Percentiles rank a stretch among this genome's conserved stretches.
Conservation (phyloP, 1,139 yeast genomes). For the Diutina neorugosa region DNA sequence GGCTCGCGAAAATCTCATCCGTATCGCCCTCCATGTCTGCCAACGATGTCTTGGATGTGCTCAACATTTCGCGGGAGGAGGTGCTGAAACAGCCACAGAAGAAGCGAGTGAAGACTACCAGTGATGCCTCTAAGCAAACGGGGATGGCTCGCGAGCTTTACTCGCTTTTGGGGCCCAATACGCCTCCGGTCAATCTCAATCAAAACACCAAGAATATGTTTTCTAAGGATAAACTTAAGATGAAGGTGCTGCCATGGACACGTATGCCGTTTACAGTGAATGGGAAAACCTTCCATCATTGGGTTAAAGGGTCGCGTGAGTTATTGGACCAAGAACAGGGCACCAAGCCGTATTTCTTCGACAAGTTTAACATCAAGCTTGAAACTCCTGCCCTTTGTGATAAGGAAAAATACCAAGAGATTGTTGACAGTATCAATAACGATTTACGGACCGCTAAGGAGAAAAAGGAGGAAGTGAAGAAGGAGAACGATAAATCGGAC, state of each 20-base stretch:
- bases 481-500: slow-evolving; percentile 7
- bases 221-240: slow-evolving; percentile 9
- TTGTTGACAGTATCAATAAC: slow-evolving; percentile 31
- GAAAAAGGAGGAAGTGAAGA: slow-evolving; percentile 11
- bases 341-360: slow-evolving; percentile 50
- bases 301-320: slow-evolving; percentile 74
- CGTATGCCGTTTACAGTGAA: slow-evolving; percentile 48
- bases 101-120: slow-evolving; percentile 24
- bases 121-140: slow-evolving; percentile 5
- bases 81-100: slow-evolving; percentile 20
- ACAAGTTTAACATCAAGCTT: slow-evolving; percentile 58
- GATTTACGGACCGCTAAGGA: neutral
- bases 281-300: slow-evolving; percentile 53
- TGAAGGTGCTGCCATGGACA: slow-evolving; percentile 67
- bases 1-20: neutral
- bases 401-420: slow-evolving; percentile 46
- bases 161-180: slow-evolving; percentile 79
- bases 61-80: slow-evolving; percentile 46
- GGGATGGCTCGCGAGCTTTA: slow-evolving; percentile 90
- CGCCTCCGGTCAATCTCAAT: slow-evolving; percentile 68
- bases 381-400: slow-evolving; percentile 61
- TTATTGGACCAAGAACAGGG: slow-evolving; percentile 27
- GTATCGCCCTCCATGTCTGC: slow-evolving; percentile 24
- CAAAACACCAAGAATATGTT: slow-evolving; percentile 39
- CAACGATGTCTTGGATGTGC: slow-evolving; percentile 65